Conservation (phyloP, 192 early-diverging fungal genomes). For the Funneliformis mosseae region DNA sequence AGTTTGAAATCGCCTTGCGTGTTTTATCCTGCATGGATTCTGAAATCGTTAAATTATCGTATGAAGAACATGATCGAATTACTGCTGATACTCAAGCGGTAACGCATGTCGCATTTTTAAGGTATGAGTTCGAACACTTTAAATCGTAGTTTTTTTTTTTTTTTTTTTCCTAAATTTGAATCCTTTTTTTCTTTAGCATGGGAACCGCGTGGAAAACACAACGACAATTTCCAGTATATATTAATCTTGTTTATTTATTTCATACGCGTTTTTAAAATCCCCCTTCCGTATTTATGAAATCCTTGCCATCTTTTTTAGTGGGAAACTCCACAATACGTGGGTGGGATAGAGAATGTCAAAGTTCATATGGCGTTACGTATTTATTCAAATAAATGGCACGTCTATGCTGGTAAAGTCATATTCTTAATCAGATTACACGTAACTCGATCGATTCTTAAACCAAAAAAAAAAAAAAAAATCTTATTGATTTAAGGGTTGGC, state of each 20-base stretch:
- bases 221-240: slow-evolving; percentile 73
- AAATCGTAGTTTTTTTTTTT: too few species aligned
- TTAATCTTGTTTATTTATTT: slow-evolving; percentile 13
- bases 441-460: too few species aligned
- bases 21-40: slow-evolving; percentile 80
- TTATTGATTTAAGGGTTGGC: slow-evolving; percentile 86
- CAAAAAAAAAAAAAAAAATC: not conserved
- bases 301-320: too few species aligned
- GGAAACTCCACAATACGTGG: slow-evolving; percentile 83
- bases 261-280: not conserved
- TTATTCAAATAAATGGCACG: slow-evolving; percentile 96
- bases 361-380: slow-evolving; percentile 92
- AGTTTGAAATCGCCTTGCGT: slow-evolving; percentile 60
- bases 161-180: not conserved
- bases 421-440: not conserved
- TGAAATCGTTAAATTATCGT: slow-evolving; percentile 76
- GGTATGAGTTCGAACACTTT: slow-evolving; percentile 37
- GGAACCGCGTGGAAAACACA: slow-evolving; percentile 92
- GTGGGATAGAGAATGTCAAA: slow-evolving; percentile 98
- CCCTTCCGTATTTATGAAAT: too few species aligned
- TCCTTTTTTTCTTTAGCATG: slow-evolving; percentile 56
- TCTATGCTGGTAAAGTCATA: slow-evolving; percentile 76
- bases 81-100: slow-evolving; percentile 98
- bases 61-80: slow-evolving; percentile 89
- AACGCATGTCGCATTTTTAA: slow-evolving; percentile 93